Evolutionary conservation across 2,329 filamentous ascomycete genomes (phyloP), one percentile per base, ranked within the genome.

Genomic region (Aureobasidium lini): DNA sequence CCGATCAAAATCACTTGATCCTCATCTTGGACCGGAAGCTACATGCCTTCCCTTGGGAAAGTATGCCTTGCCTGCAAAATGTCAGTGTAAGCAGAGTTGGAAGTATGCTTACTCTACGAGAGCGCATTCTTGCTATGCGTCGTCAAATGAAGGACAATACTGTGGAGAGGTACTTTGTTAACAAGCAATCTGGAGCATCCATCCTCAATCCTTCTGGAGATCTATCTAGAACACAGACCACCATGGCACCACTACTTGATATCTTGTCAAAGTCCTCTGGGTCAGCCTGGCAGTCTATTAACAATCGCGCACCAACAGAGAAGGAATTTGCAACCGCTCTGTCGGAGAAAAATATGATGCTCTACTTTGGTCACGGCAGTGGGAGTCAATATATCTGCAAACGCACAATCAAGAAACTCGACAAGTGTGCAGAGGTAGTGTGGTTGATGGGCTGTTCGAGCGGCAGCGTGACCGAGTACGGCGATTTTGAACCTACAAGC

Each of bases 311-410:
- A 2, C 94, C 94, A 0, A 83, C 80, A 0, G 93, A 97, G 70
- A 74, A 81, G 2, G 89, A 95, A 62, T 93, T 97, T 71, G 85
- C 86, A 63, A 67, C 75, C 0, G 83, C 82, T 0, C 80, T 99
- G 8, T 76, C 82, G 48, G 73, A 78, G 0, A 85, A 84, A 16
- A 85, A 90, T 60, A 77, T 96, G 2, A 77, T 96, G 28, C 80
- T 99, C 10, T 99, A 99, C 76, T 97, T 99, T 72, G 94, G 94
- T 1, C 94, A 99, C 75, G 94, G 94, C 62, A 93, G 89, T 64
- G 94, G 93, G 23, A 89, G 90, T 31, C 94, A 99, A 73, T 99
- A 96, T 73, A 90, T 99, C 60, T 87, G 92, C 32, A 86, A 88
- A 11, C 85, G 90, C 65, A 89, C 89, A 1, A 85, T 99, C 64